phyloP scores from a whole-genome alignment of 305 asterid species.

The Fraxinus baroniana region DNA sequence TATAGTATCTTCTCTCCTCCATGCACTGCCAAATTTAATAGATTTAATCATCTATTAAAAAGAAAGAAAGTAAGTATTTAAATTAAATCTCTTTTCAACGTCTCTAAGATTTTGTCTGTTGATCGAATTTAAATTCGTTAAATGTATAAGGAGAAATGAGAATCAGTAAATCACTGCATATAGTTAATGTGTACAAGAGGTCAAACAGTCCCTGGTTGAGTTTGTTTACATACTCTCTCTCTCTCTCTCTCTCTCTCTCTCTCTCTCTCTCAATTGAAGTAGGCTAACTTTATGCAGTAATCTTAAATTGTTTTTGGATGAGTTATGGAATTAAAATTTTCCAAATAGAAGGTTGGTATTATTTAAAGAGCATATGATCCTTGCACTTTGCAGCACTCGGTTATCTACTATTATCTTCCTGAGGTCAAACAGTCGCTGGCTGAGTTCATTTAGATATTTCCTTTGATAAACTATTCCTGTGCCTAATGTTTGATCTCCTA shows the following conservation, averaged over 20 bases:
- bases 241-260: no score
- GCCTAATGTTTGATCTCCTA: no score
- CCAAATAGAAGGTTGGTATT: conserved; percentile 46
- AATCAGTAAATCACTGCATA: not conserved
- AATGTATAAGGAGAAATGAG: not conserved
- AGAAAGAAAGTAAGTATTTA: conserved; percentile 48
- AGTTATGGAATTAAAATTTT: conserved; percentile 25
- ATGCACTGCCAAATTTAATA: conserved; percentile 56
- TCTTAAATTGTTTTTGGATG: conserved; percentile 12
- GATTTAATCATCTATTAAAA: conserved; percentile 41
- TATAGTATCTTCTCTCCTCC: conserved; percentile 91
- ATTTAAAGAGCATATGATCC: conserved; percentile 77
- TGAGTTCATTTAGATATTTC: no score
- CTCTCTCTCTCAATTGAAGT: not conserved
- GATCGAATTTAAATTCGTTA: not conserved
- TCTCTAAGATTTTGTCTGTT: not conserved
- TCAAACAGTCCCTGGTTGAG: conserved; percentile 7
- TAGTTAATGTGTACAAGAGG: conserved; percentile 35
- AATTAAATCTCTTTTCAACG: conserved; percentile 6
- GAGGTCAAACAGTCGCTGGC: conserved; percentile 40
- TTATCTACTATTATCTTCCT: conserved; percentile 75
- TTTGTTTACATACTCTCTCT: no score
- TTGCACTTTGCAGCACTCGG: conserved; percentile 77
- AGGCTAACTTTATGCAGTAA: not conserved
- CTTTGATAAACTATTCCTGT: no score